Base-by-base conservation (phyloP, 257 asterid genomes). In the Plantago elongata region DNA sequence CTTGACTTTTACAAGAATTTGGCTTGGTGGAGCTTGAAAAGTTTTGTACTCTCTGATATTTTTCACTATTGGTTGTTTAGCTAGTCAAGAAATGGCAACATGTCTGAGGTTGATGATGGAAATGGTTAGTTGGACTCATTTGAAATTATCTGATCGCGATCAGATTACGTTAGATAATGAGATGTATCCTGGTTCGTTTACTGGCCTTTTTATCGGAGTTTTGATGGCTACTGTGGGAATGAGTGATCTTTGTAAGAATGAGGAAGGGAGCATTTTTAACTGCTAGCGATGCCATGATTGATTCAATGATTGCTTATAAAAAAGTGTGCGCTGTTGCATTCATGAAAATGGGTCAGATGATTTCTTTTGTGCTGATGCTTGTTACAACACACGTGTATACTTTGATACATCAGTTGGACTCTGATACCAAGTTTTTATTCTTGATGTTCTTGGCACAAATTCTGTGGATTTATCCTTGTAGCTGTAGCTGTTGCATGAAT, bases 241-340 rank as follows among this genome's bases (percentile, higher is more conserved):
- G 15, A 44, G 57, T 61, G 49, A 46, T 54, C 4, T 54, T 22
- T 54, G 16, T 22, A 54, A 54, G 69, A 66, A 22, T 65, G 5
- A 61, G 58, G 42, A 37, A 13, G 37, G 45, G 9, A 55, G 9
- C 22, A 46, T 22, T 13, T 38, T 40, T 51, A 16, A 45, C 34
- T 48, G 16, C 0, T 34, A 45, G 56, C 22, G 27, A n/a, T 38
- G 13, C 7, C 9, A 9, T 52, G 2, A 5, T 38, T 13, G 29
- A 43, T 27, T 12, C 13, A 16, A 40, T 34, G 9, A 18, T 15
- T 42, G 61, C 51, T 47, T 14, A 14, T 18, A 42, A 14, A 42
- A 14, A 43, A 15, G 50, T 22, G 45, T 13, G 43, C 40, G 22
- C 13, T 63, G 9, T 16, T 62, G 45, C 51, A 47, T 44, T 40